Base-by-base conservation (phyloP, 2,329 filamentous ascomycete genomes). In the Aphanocladium album region DNA sequence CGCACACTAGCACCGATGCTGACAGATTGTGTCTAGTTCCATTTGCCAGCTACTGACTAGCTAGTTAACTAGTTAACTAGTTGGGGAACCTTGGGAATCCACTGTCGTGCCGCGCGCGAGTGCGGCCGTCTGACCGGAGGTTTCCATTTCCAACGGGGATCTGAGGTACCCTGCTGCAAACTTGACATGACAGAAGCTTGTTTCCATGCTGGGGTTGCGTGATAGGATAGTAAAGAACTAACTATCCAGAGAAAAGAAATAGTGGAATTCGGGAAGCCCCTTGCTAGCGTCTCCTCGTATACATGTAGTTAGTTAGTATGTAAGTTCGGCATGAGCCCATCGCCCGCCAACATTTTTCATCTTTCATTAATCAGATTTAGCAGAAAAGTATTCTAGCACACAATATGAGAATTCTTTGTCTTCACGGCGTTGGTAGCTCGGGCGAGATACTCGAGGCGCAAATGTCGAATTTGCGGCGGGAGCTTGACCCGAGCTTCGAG, bases 391-490 rank as follows among this genome's bases (percentile, higher is more conserved):
- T 21, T 19, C 16, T 14, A 5, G 8, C n/a, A 5, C 7, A 7
- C 27, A 58, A 51, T 11, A 58, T 58, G 56, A 58, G 35, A 35
- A 50, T 58, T 49, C 27, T 58, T 27, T 49, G 56, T 35, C 45
- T 58, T 33, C 56, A 58, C 45, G 56, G 56, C 41, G 56, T 58
- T 51, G 56, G 56, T 21, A 58, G 56, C 56, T 58, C 56, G 1
- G 56, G 56, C 9, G 37, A 25, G 19, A 39, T 58, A 12, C 45
- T 49, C 43, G 56, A 58, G 27, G 37, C 25, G 27, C 56, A 58
- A 23, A 50, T 58, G 45, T 30, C 30, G 25, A 58, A 51, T 27
- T 30, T 21, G 56, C 56, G 45, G 6, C 30, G 52, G 2, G 52
- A 55, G 23, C 52, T 55, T 23, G 56, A 58, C 46, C n/a, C 56